Percentiles rank a stretch among this genome's conserved stretches.
Evolutionary conservation across 148 eudicot genomes (phyloP).

Genomic region (Nepenthes gracilis): DNA sequence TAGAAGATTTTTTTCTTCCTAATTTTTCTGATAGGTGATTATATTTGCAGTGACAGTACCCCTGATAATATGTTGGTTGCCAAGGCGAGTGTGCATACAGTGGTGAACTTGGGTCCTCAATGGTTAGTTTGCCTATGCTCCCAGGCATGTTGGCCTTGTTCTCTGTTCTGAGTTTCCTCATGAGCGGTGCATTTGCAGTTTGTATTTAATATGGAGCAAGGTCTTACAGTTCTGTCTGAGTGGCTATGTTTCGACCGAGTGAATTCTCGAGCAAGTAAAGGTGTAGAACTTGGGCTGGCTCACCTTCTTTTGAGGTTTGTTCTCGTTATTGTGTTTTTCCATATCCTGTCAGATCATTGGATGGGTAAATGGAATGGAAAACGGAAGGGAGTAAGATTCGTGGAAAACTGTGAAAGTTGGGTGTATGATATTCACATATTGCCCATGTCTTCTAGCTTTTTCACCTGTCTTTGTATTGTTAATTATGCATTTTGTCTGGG

Average conservation of each 20-base stretch:
- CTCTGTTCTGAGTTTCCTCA: not conserved
- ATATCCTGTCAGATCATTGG: not conserved
- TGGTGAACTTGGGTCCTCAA: conserved; percentile 89
- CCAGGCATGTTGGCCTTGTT: too few relatives aligned
- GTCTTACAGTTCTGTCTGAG: conserved; percentile 79
- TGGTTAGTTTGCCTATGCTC: conserved; percentile 43
- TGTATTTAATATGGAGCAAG: conserved; percentile 92
- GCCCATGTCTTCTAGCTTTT: too few relatives aligned
- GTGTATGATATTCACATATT: too few relatives aligned
- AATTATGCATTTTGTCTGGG: conserved; percentile 56
- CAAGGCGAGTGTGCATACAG: conserved; percentile 88
- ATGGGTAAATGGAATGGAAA: not conserved
- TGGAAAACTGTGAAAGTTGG: too few relatives aligned
- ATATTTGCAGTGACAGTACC: conserved; percentile 63
- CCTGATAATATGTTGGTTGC: conserved; percentile 82
- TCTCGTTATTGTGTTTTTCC: not conserved
- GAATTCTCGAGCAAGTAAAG: conserved; percentile 85
- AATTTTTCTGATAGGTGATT: not conserved
- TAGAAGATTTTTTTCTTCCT: not conserved
- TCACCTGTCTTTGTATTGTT: not conserved
- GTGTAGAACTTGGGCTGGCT: conserved; percentile 64
- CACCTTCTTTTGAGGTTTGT: conserved; percentile 57
- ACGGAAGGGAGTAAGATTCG: too few relatives aligned
- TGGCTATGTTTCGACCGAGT: conserved; percentile 82
- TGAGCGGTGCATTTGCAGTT: conserved; percentile 34